These are phyloP conservation scores for Neospora caninum DNA, from an alignment of 169 alveolate species.

Conservation along the genomic window DNA sequence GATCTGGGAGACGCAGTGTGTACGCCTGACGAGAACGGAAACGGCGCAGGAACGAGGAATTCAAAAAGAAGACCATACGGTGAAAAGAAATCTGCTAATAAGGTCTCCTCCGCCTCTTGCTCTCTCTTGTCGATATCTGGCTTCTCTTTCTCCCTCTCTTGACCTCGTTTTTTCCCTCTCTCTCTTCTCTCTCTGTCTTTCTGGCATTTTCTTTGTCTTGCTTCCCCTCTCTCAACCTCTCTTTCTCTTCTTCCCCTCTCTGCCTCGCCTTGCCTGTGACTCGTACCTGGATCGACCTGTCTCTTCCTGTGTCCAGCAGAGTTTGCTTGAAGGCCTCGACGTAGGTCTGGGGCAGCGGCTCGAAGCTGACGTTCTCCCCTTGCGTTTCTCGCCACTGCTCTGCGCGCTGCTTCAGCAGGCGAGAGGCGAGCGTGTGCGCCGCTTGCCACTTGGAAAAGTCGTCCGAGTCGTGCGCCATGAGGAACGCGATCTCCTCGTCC, in stretches of 20 bases:
- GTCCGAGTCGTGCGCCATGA: conserved; percentile 89
- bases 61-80: neutral
- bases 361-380: conserved; percentile 42
- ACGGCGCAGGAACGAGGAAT: neutral
- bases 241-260: neutral
- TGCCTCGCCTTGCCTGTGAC: neutral
- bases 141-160: neutral
- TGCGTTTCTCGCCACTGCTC: neutral
- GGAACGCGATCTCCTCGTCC: conserved; percentile 84
- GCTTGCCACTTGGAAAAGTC: conserved; percentile 71
- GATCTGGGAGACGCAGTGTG: conserved; percentile 50
- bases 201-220: too few relatives aligned
- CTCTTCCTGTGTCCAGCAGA: conserved; percentile 20
- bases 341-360: conserved; percentile 41
- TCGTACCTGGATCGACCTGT: conserved; percentile 49
- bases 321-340: conserved; percentile 27
- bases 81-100: neutral
- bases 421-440: conserved; percentile 49
- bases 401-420: conserved; percentile 11
- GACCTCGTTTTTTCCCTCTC: too few relatives aligned
- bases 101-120: too few relatives aligned
- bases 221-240: neutral
- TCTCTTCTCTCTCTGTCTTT: too few relatives aligned
- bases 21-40: conserved; percentile 31
- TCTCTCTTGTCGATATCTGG: neutral